These are phyloP conservation scores for Neonothopanus nambi DNA, from an alignment of 1,284 basidiomycete species.

Conservation along the genomic window DNA sequence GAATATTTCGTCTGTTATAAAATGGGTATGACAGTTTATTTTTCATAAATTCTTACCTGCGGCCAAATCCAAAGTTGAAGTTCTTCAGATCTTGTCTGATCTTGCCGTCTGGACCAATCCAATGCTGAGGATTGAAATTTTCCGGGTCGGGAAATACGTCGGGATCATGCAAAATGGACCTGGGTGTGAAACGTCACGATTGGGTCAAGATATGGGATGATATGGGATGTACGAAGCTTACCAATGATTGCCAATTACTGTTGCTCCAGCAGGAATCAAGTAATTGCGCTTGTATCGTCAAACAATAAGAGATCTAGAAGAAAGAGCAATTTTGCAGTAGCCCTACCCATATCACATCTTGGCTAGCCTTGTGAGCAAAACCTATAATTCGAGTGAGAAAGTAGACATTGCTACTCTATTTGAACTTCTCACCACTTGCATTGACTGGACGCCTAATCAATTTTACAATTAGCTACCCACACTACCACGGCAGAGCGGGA, in stretches of 20 bases:
- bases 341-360: slow-evolving; percentile 62
- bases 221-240: slow-evolving; percentile 19
- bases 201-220: neutral
- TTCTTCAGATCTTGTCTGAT: slow-evolving; percentile 47
- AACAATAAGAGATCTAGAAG: neutral
- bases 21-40: no score
- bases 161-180: slow-evolving; percentile 57
- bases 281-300: slow-evolving; percentile 43
- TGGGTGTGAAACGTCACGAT: no score
- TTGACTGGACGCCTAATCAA: slow-evolving; percentile 44
- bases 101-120: slow-evolving; percentile 49
- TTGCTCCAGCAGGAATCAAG: slow-evolving; percentile 57
- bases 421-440: slow-evolving; percentile 34
- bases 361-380: slow-evolving; percentile 55
- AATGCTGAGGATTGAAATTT: slow-evolving; percentile 55
- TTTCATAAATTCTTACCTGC: slow-evolving; percentile 36
- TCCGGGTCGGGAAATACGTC: slow-evolving; percentile 58
- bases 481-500: no score
- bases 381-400: no score
- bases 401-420: no score
- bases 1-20: no score
- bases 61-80: slow-evolving; percentile 62
- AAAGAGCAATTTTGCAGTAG: no score
- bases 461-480: neutral
- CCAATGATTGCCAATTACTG: slow-evolving; percentile 61